phyloP scores from a whole-genome alignment of 768 basidiomycete species.

The Russula griseocarnosa region DNA sequence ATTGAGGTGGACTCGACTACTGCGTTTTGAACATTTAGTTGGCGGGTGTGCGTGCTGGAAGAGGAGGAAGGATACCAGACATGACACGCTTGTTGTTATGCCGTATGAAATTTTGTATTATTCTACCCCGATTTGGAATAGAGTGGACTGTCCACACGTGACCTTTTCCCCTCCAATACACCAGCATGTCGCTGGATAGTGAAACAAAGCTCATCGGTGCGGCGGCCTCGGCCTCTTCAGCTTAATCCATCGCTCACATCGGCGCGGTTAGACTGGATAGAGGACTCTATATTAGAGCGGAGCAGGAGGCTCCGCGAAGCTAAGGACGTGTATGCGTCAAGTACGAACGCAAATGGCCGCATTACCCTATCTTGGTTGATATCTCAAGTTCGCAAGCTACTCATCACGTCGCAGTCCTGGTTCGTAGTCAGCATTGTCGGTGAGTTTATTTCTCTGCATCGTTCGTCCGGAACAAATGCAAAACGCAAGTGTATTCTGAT shows the following conservation, averaged over 20 bases:
- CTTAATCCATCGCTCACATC: background rate
- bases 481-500: background rate
- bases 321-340: conserved; percentile 42
- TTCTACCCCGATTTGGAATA: conserved; percentile 24
- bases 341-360: conserved; percentile 47
- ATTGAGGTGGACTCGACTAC: conserved; percentile 97
- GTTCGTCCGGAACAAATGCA: background rate
- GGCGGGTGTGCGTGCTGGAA: conserved; percentile 2
- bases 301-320: conserved; percentile 67
- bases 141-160: conserved; percentile 9
- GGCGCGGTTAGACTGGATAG: conserved; percentile 78
- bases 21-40: conserved; percentile 33
- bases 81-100: conserved; percentile 16
- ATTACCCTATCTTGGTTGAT: conserved; percentile 56
- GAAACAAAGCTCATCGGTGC: conserved; percentile 16
- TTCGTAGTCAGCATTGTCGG: conserved; percentile 88
- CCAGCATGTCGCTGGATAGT: conserved; percentile 15
- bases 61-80: conserved; percentile 21
- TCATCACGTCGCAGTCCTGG: conserved; percentile 84
- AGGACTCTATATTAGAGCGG: conserved; percentile 88
- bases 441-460: conserved; percentile 39
- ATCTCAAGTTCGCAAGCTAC: conserved; percentile 54
- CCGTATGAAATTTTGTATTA: conserved; percentile 21
- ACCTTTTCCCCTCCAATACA: background rate
- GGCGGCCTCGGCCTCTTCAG: background rate